These are phyloP conservation scores for Picochlorum sp. DNA, from an alignment of 139 green algal genomes.

Conservation along the genomic window DNA sequence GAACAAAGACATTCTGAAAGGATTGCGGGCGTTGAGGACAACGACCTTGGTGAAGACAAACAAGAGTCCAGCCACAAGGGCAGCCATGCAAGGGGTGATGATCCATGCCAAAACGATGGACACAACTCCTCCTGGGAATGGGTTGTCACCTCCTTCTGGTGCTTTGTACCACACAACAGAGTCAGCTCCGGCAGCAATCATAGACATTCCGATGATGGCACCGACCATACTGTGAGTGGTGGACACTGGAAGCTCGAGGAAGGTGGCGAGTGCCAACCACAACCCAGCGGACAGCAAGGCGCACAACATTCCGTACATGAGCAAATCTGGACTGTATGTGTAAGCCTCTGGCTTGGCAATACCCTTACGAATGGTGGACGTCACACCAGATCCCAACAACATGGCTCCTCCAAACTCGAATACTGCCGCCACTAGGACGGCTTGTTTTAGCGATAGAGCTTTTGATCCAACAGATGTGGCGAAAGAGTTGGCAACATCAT, in stretches of 20 bases:
- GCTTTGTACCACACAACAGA: constrained; percentile 11
- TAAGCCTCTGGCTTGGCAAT: constrained; percentile 34
- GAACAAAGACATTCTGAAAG: constrained; percentile 1
- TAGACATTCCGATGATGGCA: constrained; percentile 26
- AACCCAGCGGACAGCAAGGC: constrained; percentile 37
- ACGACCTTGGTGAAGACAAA: constrained; percentile 21
- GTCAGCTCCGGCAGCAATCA: constrained; percentile 10
- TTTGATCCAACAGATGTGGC: constrained; percentile 19
- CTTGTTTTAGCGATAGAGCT: constrained; percentile 26
- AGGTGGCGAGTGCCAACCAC: constrained; percentile 47
- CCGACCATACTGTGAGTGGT: constrained; percentile 39
- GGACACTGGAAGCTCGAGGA: constrained; percentile 40
- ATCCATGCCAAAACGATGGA: constrained; percentile 52
- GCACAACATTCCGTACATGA: constrained; percentile 61
- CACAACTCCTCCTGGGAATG: constrained; percentile 32
- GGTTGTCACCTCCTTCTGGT: constrained; percentile 15
- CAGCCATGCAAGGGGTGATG: constrained; percentile 33
- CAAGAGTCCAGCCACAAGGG: constrained; percentile 9
- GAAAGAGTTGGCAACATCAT: constrained; percentile 25
- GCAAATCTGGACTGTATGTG: constrained; percentile 30
- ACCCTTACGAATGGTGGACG: constrained; percentile 34
- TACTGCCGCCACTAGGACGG: constrained; percentile 26
- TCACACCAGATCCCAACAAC: constrained; percentile 41
- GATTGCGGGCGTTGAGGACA: not conserved
- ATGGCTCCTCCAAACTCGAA: constrained; percentile 31